Evolutionary conservation across 352 stramenopile species (phyloP).

Genomic region (Phytophthora multivora): DNA sequence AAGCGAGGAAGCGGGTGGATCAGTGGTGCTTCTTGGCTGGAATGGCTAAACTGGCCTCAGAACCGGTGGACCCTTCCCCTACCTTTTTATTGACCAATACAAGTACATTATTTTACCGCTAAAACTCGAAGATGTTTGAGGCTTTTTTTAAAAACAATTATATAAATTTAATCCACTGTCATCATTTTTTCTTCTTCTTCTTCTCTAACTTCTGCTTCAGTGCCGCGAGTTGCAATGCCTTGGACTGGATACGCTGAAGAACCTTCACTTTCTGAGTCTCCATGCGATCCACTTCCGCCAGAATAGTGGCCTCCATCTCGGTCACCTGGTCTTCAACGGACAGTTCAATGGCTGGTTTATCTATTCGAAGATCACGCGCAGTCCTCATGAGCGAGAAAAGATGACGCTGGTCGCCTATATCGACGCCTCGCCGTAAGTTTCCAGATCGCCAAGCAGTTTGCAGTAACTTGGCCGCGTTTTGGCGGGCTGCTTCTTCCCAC

Average conservation of each 20-base stretch:
- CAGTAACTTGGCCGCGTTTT: constrained; percentile 49
- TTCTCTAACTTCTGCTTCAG: constrained; percentile 14
- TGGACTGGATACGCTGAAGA: constrained; percentile 49
- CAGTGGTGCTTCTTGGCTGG: constrained; percentile 1
- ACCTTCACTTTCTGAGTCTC: constrained; percentile 41
- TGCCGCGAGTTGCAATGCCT: constrained; percentile 21
- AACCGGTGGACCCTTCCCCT: constrained; percentile 1
- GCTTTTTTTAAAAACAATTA: too few relatives aligned
- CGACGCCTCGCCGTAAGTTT: constrained; percentile 1
- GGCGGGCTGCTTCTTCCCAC: constrained; percentile 55
- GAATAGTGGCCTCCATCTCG: constrained; percentile 41
- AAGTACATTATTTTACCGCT: not conserved
- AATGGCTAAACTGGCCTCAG: constrained; percentile 23
- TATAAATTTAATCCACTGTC: too few relatives aligned
- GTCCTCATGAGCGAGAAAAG: constrained; percentile 35
- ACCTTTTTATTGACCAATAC: constrained; percentile 1
- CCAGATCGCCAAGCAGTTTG: constrained; percentile 51
- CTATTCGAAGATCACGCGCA: constrained; percentile 33
- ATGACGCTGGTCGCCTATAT: constrained; percentile 13
- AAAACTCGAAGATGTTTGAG: too few relatives aligned
- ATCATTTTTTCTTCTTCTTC: too few relatives aligned
- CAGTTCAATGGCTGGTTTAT: constrained; percentile 39
- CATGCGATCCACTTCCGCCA: constrained; percentile 43
- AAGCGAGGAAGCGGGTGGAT: not conserved
- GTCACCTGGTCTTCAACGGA: constrained; percentile 57